Conservation (phyloP, 768 basidiomycete genomes). For the Chalciporus chontae region DNA sequence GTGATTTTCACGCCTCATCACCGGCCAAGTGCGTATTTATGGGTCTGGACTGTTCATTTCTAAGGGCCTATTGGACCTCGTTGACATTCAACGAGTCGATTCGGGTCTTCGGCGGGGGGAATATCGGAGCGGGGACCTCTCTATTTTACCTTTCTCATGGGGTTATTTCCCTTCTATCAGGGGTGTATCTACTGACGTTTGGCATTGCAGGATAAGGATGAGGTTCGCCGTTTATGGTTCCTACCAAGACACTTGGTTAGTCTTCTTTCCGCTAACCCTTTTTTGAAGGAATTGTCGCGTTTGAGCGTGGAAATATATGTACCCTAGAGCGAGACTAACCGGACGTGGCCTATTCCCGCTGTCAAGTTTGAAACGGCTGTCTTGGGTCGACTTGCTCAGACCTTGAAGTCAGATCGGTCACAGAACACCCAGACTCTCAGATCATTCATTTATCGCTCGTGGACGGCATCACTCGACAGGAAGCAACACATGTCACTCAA, state of each 20-base stretch:
- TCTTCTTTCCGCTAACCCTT: constrained; percentile 11
- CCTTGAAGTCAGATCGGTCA: not conserved
- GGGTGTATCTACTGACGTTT: constrained; percentile 15
- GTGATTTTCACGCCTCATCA: constrained; percentile 25
- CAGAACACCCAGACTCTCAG: not conserved
- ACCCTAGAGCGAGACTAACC: not conserved
- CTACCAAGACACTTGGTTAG: constrained; percentile 1
- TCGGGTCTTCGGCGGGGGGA: not conserved
- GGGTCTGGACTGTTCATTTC: constrained; percentile 3
- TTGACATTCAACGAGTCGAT: not conserved
- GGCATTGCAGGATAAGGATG: not conserved
- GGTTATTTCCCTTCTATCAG: constrained; percentile 4
- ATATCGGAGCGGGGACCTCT: constrained; percentile 18
- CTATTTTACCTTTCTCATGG: constrained; percentile 5
- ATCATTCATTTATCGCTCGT: constrained; percentile 12
- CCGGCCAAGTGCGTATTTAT: constrained; percentile 7
- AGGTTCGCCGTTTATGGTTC: constrained; percentile 9
- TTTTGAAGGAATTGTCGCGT: not conserved
- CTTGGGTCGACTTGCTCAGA: not conserved
- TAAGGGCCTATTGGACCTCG: constrained; percentile 1
- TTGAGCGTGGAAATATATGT: not conserved
- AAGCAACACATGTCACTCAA: not conserved
- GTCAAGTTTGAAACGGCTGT: no score
- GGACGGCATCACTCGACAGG: not conserved
- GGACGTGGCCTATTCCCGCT: not conserved